Conservation (phyloP, 192 early-diverging fungal genomes). For the Backusella macrospora region DNA sequence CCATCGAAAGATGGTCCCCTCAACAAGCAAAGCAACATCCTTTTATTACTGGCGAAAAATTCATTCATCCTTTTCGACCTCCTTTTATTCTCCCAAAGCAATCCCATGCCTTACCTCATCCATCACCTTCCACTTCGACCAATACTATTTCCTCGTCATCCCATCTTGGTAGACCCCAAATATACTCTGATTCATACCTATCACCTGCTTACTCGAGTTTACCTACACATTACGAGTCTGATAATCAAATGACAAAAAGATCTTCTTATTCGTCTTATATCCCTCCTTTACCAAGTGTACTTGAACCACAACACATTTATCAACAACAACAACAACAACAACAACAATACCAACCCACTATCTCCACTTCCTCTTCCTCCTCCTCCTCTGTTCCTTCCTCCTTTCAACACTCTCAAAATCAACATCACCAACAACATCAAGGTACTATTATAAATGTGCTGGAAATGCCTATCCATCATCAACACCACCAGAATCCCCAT, state of each 20-base stretch:
- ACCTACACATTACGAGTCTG: constrained; percentile 17
- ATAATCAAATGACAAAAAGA: background rate
- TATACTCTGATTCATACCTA: constrained; percentile 12
- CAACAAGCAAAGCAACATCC: constrained; percentile 94
- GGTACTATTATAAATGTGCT: too few relatives aligned
- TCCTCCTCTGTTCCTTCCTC: background rate
- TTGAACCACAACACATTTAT: constrained; percentile 19
- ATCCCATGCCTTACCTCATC: background rate
- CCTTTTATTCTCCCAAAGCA: constrained; percentile 27
- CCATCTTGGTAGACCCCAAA: background rate
- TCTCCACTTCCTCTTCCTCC: background rate
- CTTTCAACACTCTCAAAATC: constrained; percentile 6
- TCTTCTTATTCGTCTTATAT: constrained; percentile 22
- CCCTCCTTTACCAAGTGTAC: constrained; percentile 18
- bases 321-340: background rate
- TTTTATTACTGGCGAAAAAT: constrained; percentile 90
- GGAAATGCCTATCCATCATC: background rate
- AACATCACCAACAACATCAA: background rate
- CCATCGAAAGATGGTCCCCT: constrained; percentile 92
- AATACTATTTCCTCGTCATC: background rate
- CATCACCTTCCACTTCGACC: background rate
- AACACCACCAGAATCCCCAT: background rate
- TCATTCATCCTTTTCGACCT: constrained; percentile 70
- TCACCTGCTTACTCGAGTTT: constrained; percentile 25
- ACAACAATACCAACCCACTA: background rate